Base-by-base conservation (phyloP, 176 grass and related monocot genomes). In the Alloteropsis semialata region DNA sequence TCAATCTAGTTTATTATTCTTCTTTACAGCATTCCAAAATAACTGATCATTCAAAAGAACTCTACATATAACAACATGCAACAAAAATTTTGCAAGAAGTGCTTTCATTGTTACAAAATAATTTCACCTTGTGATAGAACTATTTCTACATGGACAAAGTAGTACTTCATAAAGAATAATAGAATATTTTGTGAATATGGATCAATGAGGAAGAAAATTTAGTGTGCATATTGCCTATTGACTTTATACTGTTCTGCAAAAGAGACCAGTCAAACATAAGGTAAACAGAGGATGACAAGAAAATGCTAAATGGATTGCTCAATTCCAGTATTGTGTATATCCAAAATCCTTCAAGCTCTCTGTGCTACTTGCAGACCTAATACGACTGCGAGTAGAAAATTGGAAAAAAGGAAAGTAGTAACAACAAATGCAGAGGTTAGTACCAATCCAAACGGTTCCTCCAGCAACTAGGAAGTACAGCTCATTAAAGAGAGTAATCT, bases 381-480 rank as follows among this genome's bases (percentile, higher is more conserved):
- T 80, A 38, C 54, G 43, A n/a, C 18, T 42, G 21, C n/a, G 29
- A 72, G 10, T 30, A 75, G 63, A 59, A 24, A 56, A 42, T 3
- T 36, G 17, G 54, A 86, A 36, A 54, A 48, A 24, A 22, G 10
- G 42, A 25, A 81, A 15, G 6, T n/a, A 49, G 48, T 5, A 76
- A 69, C 24, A 81, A 45, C 30, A 54, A 62, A 5, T 51, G 84
- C 4, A 65, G 81, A 91, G 51, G 76, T 83, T 19, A 85, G 44
- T 90, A 97, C 95, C 95, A 82, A 91, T 97, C 95, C 95, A 97
- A 82, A 97, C 51, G 28, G 95, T 97, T 91, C 95, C 95, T 69
- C 95, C 95, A 67, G 92, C 95, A 55, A 97, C 92, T 55, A 97
- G 86, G 76, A 97, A 97, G 81, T 97, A 97, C 24, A 97, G 79